phyloP scores from a whole-genome alignment of 1,139 yeast species.

The Blastobotrys illinoisensis region DNA sequence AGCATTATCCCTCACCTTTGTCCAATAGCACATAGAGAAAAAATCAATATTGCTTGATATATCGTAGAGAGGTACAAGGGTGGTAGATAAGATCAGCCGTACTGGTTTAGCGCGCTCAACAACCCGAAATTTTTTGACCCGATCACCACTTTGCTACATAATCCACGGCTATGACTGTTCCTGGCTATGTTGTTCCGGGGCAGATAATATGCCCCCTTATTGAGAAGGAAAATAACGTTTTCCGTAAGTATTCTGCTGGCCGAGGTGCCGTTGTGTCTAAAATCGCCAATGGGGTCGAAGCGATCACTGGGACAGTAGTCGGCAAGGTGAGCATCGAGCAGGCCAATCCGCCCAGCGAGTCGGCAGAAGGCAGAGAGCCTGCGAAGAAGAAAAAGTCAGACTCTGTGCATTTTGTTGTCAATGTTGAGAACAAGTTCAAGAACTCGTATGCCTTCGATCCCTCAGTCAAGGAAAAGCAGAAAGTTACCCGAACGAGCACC shows the following conservation, averaged over 20 bases:
- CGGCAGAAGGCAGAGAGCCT: conserved; percentile 13
- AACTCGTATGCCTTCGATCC: conserved; percentile 25
- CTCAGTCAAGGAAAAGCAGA: conserved; percentile 18
- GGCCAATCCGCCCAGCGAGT: conserved; percentile 25
- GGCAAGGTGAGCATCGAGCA: conserved; percentile 44
- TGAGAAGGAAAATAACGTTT: conserved; percentile 29
- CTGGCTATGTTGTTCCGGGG: conserved; percentile 65
- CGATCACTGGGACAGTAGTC: conserved; percentile 61
- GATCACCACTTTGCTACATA: too few relatives aligned
- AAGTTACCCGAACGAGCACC: conserved; percentile 24
- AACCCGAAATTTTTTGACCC: too few relatives aligned
- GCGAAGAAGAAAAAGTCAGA: conserved; percentile 13
- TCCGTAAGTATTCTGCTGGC: conserved; percentile 44
- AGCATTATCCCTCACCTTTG: too few relatives aligned
- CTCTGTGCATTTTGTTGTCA: conserved; percentile 28
- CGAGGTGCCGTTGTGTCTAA: conserved; percentile 36
- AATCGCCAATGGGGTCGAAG: conserved; percentile 25
- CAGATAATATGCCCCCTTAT: conserved; percentile 51
- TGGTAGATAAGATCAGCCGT: too few relatives aligned
- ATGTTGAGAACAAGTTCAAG: conserved; percentile 36
- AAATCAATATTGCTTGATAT: too few relatives aligned
- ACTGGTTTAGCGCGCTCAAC: too few relatives aligned
- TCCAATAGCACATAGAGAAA: too few relatives aligned
- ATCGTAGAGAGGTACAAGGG: too few relatives aligned
- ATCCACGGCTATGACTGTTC: conserved; percentile 26